phyloP scores from a whole-genome alignment of 2,329 filamentous ascomycete species.

The Aphanoascus verrucosus region DNA sequence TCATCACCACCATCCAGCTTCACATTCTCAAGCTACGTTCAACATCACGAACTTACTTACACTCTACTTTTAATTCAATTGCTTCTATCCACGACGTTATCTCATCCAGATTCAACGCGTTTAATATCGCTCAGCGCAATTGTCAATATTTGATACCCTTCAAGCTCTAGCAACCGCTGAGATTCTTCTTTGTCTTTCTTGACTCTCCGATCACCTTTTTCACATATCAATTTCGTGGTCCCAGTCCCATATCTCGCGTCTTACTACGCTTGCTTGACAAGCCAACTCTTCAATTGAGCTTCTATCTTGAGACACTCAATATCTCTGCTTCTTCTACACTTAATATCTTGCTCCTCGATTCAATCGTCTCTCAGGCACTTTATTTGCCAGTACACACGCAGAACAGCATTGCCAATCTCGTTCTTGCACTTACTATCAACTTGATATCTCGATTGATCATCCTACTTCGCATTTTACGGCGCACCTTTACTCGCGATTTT shows the following conservation, averaged over 20 bases:
- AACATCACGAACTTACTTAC: neutral
- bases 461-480: neutral
- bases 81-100: neutral
- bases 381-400: neutral
- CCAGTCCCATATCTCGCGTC: neutral
- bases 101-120: neutral
- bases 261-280: neutral
- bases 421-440: neutral
- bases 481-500: neutral
- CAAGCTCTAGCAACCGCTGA: neutral
- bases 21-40: neutral
- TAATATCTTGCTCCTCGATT: neutral
- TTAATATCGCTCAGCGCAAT: neutral
- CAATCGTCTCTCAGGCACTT: neutral
- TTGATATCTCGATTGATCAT: neutral
- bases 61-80: neutral
- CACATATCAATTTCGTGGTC: neutral
- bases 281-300: too few species aligned
- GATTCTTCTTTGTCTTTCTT: neutral
- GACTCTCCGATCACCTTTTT: neutral
- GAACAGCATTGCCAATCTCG: neutral
- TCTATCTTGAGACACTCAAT: neutral
- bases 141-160: conserved; percentile 6
- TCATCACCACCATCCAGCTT: neutral
- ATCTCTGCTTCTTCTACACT: neutral